Base-by-base conservation (phyloP, 495 filamentous ascomycete species). In the Penicillium steckii region DNA sequence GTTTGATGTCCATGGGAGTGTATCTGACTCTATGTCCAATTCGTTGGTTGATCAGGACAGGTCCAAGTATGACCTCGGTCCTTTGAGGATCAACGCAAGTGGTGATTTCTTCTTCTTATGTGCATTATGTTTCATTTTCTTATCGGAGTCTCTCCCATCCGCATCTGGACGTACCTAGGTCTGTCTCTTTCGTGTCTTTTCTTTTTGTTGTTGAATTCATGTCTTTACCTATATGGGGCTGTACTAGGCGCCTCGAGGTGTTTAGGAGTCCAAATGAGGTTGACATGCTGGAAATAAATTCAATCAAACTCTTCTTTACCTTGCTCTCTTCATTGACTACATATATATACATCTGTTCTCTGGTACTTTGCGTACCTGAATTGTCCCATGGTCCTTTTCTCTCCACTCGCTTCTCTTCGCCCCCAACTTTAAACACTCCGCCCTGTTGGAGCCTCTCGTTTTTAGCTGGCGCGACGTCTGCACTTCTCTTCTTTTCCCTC, bases 231-330 rank as follows among this genome's bases (percentile, higher is more conserved):
- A 56, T 41, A 58, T 29, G 59, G 25, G 54, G 48, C 48, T 56
- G 50, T 48, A 44, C 41, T 35, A 46, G 48, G 44, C 52, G 49
- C 46, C 50, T 62, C 38, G 22, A 59, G 62, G 62, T 32, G 62
- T 65, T 62, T 51, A 46, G 62, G 62, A 59, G 56, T 65, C 50
- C 40, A 25, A 47, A 45, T 54, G 30, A 27, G 44, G 25, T 42
- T 24, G 46, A 56, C 47, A 37, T 57, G 37, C 43, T 51, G 47
- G 46, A 59, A 60, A 60, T 62, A 52, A 29, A 53, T 37, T n/a
- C 33, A 37, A 27, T 44, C 37, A 44, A 48, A 45, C 27, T 22
- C 33, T 24, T 26, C 24, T 15, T 24, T 21, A 35, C 15, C 22
- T 26, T 23, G 24, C 30, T 33, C 17, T 46, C n/a, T n/a, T n/a